A percentile compares a stretch with the other conserved stretches of the same genome.
Evolutionary conservation across 1,284 basidiomycete species (phyloP).

Genomic region (Inonotus hispidus): DNA sequence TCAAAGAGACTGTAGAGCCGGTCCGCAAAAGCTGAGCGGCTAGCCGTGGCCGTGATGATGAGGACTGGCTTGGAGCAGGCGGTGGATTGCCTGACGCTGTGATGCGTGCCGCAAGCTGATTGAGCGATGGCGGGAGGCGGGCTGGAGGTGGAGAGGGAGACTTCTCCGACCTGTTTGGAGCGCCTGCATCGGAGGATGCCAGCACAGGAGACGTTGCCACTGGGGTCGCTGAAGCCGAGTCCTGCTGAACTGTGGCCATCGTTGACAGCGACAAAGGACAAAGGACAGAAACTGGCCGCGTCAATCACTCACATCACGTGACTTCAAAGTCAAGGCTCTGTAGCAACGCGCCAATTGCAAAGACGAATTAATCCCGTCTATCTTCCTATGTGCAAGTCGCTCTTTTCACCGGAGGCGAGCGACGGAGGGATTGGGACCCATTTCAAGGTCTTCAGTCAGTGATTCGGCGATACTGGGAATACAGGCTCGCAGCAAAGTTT

Average conservation of each 20-base stretch:
- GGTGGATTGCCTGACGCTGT: conserved; percentile 35
- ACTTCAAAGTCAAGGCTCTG: background rate
- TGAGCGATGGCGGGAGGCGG: conserved; percentile 61
- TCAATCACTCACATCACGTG: background rate
- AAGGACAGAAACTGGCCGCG: background rate
- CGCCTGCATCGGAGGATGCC: background rate
- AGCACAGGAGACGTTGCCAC: background rate
- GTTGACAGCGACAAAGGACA: conserved; percentile 7
- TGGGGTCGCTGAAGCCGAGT: conserved; percentile 1
- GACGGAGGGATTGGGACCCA: too few relatives aligned
- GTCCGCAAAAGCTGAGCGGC: conserved; percentile 67
- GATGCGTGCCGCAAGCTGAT: conserved; percentile 74
- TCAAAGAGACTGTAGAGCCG: conserved; percentile 50
- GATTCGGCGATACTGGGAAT: too few relatives aligned
- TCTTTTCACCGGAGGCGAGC: too few relatives aligned
- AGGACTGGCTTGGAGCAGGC: conserved; percentile 12
- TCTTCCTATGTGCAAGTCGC: too few relatives aligned
- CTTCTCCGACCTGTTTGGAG: conserved; percentile 35
- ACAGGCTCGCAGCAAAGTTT: too few relatives aligned
- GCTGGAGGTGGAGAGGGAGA: conserved; percentile 25
- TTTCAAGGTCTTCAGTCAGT: too few relatives aligned
- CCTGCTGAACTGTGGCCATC: conserved; percentile 15
- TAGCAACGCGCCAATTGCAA: too few relatives aligned
- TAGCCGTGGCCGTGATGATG: conserved; percentile 57
- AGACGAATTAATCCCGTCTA: too few relatives aligned